Evolutionary conservation across 2,329 filamentous ascomycete genomes (phyloP), one percentile per base, ranked within the genome.

Genomic region (Calonectria leucothoes): DNA sequence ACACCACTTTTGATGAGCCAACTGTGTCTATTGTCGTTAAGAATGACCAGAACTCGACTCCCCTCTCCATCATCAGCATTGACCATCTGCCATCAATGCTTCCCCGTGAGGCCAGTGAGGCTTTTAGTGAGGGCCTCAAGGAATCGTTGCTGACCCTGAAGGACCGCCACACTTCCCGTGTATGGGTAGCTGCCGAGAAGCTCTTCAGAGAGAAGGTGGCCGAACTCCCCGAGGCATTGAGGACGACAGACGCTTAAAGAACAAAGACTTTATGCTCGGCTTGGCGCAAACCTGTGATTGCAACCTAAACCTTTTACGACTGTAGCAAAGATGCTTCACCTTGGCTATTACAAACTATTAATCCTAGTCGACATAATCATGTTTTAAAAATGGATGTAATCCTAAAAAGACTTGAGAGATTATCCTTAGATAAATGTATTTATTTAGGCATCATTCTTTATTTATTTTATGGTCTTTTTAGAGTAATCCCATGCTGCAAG

Each of bases 1-100:
- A 94, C 84, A 98, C 94, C 61, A 97, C 95, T 27, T 98, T 98
- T 82, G 91, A 92, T 82, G 92, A 94, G 82, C 96, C 96, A n/a
- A 98, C 95, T 1, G 93, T 98, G 7, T n/a, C 42, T 1, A n/a
- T 45, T n/a, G 42, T 12, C 10, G 42, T 45, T 11, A 45, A 45
- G 42, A n/a, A 45, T 6, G 42, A 45, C 42, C n/a, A 45, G 42
- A 45, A 45, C 42, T 45, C 42, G n/a, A 12, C 42, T 23, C 42
- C 42, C n/a, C 42, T 45, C 10, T 45, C 42, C 0, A n/a, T 45
- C 42, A 45, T 45, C n/a, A 45, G 42, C 42, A 45, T 45, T 45
- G 42, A 45, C n/a, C 42, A 45, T n/a, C n/a, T 45, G 42, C 42
- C 42, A 2, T 45, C 42, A 23, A 45, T 45, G 42, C 42, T 45